These are phyloP conservation scores for Paraconiothyrium sp. DNA, from an alignment of 2,329 filamentous ascomycete genomes.

Conservation along the genomic window DNA sequence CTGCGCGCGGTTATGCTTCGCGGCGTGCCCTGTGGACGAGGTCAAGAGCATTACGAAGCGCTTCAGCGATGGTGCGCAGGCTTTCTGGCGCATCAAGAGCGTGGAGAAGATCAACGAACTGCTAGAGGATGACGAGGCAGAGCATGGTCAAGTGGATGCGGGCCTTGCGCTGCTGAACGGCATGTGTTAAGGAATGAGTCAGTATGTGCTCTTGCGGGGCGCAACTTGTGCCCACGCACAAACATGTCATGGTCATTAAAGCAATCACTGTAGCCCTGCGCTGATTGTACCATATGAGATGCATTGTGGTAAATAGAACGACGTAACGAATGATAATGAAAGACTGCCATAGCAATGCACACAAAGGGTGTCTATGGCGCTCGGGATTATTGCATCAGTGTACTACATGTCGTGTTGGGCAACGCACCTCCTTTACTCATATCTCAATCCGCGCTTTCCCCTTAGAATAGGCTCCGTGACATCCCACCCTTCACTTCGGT, in stretches of 20 bases:
- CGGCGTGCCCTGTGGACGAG: conserved; percentile 78
- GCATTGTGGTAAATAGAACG: background rate
- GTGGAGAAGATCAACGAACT: conserved; percentile 72
- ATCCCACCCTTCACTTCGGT: no score
- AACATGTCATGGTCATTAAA: no score
- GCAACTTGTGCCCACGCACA: no score
- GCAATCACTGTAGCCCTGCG: no score
- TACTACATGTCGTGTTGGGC: no score
- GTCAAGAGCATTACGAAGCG: conserved; percentile 69
- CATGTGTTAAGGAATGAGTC: conserved; percentile 30
- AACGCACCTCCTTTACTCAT: no score
- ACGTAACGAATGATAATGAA: background rate
- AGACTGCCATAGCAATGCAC: background rate
- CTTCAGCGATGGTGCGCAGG: conserved; percentile 73
- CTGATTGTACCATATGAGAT: no score
- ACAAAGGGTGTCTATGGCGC: background rate
- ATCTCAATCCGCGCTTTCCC: no score
- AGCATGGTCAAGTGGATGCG: conserved; percentile 27
- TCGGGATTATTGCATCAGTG: no score
- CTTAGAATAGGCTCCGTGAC: no score
- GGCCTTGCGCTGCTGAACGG: conserved; percentile 44
- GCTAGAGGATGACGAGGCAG: conserved; percentile 50
- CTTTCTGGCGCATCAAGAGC: conserved; percentile 81
- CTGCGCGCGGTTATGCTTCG: conserved; percentile 84
- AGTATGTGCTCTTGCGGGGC: background rate